Conservation (phyloP, 2,329 filamentous ascomycete genomes). For the Colletotrichum higginsianum region DNA sequence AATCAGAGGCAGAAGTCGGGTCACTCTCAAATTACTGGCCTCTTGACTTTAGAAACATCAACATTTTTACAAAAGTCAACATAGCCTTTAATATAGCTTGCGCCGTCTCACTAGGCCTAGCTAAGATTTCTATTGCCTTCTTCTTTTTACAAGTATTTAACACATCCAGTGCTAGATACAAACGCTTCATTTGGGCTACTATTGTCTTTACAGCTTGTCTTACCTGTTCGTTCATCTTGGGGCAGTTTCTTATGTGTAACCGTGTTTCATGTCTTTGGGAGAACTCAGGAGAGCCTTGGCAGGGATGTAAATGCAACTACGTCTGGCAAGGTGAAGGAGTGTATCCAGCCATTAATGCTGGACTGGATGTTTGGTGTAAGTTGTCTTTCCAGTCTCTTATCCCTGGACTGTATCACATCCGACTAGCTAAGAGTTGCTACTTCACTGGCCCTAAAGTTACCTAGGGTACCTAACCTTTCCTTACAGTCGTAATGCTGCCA, state of each 20-base stretch:
- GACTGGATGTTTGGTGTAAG: slow-evolving; percentile 10
- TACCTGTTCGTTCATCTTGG: neutral
- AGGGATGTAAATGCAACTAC: neutral
- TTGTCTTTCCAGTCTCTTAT: neutral
- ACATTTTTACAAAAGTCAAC: neutral
- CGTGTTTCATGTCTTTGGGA: neutral
- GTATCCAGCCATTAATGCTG: neutral
- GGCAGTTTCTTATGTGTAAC: neutral
- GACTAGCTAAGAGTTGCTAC: neutral
- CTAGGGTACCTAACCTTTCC: neutral
- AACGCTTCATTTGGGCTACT: neutral
- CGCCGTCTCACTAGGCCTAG: neutral
- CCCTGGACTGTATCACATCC: neutral
- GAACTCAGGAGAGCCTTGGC: neutral
- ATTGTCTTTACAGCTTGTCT: slow-evolving; percentile 3
- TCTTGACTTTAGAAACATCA: neutral
- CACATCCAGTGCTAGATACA: neutral
- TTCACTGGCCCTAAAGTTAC: neutral
- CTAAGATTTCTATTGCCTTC: slow-evolving; percentile 2
- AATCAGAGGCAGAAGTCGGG: slow-evolving; percentile 4
- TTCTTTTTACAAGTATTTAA: slow-evolving; percentile 14
- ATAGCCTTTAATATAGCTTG: slow-evolving; percentile 17
- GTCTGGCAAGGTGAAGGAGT: slow-evolving; percentile 3
- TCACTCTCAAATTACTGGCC: slow-evolving; percentile 2
- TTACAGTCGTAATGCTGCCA: neutral